Evolutionary conservation across 441 rosid species (phyloP), one percentile per base, ranked within the genome.

Genomic region (Geranium incanum): DNA sequence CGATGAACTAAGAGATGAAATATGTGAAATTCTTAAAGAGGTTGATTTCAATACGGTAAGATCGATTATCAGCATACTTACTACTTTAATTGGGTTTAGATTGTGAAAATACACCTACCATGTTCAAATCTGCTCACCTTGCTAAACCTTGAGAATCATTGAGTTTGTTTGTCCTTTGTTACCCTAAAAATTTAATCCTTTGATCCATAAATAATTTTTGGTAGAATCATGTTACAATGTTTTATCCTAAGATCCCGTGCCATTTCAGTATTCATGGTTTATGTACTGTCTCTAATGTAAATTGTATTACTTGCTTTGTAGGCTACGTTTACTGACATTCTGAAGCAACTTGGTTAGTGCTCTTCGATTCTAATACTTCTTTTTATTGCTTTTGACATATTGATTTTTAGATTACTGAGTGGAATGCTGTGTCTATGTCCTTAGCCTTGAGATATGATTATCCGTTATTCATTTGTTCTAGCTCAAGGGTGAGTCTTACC

Each of bases 301-400:
- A 67, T 19, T 43, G 67, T 48, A 39, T 63, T 74, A 16, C 72
- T 67, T 66, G 62, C 15, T 81, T 75, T 89, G 87, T 95, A 94
- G 97, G 97, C 99, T 57, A 94, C 99, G 11, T 92, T 94, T 81
- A 90, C 95, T 0, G 99, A 94, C 83, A 94, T 94, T 78, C 82
- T 94, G 79, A 89, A 87, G 79, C 79, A 63, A 74, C 97, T 94
- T 6, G 97, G 97, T 94, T 92, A 64, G 88, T 38, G 3, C 75
- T 76, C 69, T 77, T 74, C 68, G 36, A 41, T 69, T 63, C 0
- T 37, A 33, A 36, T 72, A 15, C 57, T 1, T 12, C 3, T 71
- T 50, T 23, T 28, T 28, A 8, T 57, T 9, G 21, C 8, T 57
- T 57, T 64, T 15, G 4, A 13, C 50, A 59, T 23, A 45, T 11